phyloP scores from a whole-genome alignment of 768 basidiomycete species.

The Porpolomopsis calyptriformis region DNA sequence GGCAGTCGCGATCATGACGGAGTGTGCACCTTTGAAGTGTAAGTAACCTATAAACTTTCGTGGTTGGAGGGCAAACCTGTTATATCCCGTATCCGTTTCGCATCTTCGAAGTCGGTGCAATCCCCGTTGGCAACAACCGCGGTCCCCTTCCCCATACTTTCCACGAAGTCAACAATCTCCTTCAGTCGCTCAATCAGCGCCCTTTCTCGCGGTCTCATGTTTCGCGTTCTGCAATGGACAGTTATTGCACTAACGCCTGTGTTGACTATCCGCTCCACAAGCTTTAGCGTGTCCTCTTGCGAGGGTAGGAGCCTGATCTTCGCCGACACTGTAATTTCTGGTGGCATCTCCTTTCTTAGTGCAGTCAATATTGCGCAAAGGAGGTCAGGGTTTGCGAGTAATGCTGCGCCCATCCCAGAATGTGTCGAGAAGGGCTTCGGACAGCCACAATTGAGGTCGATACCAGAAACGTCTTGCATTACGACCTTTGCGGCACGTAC shows the following conservation, averaged over 20 bases:
- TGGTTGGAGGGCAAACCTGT: constrained; percentile 45
- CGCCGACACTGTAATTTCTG: constrained; percentile 79
- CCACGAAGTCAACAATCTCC: constrained; percentile 82
- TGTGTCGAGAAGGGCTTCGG: constrained; percentile 94
- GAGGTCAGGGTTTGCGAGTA: constrained; percentile 84
- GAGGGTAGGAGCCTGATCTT: constrained; percentile 86
- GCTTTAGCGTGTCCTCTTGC: constrained; percentile 77
- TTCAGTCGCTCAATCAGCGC: constrained; percentile 70
- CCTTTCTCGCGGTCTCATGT: constrained; percentile 75
- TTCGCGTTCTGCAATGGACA: constrained; percentile 88
- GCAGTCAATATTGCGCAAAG: constrained; percentile 81
- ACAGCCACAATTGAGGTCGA: constrained; percentile 97
- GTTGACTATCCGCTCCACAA: constrained; percentile 79
- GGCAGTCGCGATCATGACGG: constrained; percentile 93
- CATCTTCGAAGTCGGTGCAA: constrained; percentile 69
- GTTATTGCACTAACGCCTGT: constrained; percentile 87
- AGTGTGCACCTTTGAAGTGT: constrained; percentile 52
- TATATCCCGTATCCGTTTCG: constrained; percentile 55
- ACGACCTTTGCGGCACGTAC: constrained; percentile 86
- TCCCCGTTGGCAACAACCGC: constrained; percentile 94
- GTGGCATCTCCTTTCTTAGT: constrained; percentile 59
- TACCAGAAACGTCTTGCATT: constrained; percentile 78
- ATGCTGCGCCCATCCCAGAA: constrained; percentile 92
- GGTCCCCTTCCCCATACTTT: constrained; percentile 60
- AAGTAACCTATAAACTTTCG: not conserved